Evolutionary conservation across 768 basidiomycete genomes (phyloP).

Genomic region (Leccinum broughii): DNA sequence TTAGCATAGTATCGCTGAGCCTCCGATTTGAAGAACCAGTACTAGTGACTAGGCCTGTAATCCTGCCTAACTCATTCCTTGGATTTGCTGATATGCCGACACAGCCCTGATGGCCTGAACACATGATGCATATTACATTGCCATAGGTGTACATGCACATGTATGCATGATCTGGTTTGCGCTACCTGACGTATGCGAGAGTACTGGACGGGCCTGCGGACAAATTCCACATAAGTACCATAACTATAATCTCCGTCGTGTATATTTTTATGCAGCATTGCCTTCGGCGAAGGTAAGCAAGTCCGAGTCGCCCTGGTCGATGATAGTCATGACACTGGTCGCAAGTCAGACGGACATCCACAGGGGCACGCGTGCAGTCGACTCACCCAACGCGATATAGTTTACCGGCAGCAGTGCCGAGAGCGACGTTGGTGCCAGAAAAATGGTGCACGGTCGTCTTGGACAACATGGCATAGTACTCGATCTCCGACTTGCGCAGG

Average conservation of each 20-base stretch:
- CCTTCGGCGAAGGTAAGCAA: slow-evolving; percentile 85
- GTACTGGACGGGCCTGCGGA: not conserved
- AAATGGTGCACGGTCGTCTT: slow-evolving; percentile 99
- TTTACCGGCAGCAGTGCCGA: slow-evolving; percentile 98
- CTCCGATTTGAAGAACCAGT: too few species aligned
- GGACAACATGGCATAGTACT: slow-evolving; percentile 99
- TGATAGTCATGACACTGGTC: slow-evolving; percentile 91
- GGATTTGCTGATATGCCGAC: too few species aligned
- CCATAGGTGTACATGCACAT: not conserved
- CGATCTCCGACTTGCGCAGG: slow-evolving; percentile 97
- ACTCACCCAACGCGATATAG: slow-evolving; percentile 96
- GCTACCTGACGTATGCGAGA: not conserved
- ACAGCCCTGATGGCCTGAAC: not conserved
- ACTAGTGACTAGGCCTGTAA: not conserved
- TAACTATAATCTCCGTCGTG: not conserved
- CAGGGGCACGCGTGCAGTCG: not conserved
- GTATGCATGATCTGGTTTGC: slow-evolving; percentile 2
- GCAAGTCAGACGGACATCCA: slow-evolving; percentile 8
- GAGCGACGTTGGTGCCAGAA: slow-evolving; percentile 94
- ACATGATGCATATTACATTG: not conserved
- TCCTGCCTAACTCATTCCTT: not conserved
- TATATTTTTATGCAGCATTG: slow-evolving; percentile 51
- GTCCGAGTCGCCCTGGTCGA: slow-evolving; percentile 96
- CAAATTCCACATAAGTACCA: slow-evolving; percentile 7
- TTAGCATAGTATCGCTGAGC: not conserved